phyloP scores from a whole-genome alignment of 2,329 filamentous ascomycete genomes.

The Colletotrichum sp. region DNA sequence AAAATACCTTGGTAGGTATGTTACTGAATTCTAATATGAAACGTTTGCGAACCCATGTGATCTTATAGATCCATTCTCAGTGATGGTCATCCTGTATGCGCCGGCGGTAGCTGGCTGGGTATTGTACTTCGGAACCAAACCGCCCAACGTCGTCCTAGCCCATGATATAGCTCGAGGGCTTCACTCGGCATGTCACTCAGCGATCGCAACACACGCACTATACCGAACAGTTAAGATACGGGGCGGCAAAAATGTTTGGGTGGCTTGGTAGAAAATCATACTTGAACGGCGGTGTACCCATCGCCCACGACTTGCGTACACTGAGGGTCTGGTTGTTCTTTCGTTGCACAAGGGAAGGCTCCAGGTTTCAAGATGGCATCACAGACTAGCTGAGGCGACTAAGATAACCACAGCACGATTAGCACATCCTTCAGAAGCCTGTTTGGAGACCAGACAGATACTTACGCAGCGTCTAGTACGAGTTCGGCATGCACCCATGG shows the following conservation, averaged over 20 bases:
- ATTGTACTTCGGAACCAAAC: background rate
- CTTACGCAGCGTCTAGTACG: background rate
- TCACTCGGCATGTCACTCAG: background rate
- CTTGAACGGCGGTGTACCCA: background rate
- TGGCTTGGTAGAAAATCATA: background rate
- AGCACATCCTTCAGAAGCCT: background rate
- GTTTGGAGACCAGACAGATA: background rate
- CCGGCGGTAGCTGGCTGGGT: background rate
- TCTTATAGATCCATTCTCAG: background rate
- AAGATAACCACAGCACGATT: background rate
- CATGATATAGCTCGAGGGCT: background rate
- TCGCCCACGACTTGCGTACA: background rate
- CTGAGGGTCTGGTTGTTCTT: background rate
- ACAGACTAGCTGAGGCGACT: background rate
- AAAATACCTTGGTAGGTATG: background rate
- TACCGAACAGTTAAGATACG: background rate
- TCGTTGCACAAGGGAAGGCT: background rate
- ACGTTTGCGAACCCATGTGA: background rate
- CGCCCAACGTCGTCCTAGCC: background rate
- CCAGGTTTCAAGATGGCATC: background rate
- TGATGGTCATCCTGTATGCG: background rate
- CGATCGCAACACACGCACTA: background rate
- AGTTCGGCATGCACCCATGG: background rate
- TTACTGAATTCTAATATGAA: background rate
- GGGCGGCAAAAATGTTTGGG: background rate